A percentile compares a stretch with the other conserved stretches of the same genome.
Conservation (phyloP, 202 grass and related monocot species). For the Cymbopogon flexuosus region DNA sequence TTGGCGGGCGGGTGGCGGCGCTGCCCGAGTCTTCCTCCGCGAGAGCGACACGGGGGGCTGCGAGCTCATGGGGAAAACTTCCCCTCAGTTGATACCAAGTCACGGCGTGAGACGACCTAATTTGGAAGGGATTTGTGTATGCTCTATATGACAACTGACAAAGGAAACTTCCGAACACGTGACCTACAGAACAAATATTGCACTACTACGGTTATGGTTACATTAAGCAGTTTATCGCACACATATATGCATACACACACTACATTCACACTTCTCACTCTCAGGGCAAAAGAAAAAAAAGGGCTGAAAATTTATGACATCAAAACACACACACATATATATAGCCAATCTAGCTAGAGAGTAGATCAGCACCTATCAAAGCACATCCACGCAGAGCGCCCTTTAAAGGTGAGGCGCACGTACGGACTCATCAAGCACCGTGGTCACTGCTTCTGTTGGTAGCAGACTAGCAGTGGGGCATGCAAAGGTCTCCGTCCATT, state of each 20-base stretch:
- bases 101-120: too few relatives aligned
- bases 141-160: background rate
- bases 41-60: too few relatives aligned
- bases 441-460: background rate
- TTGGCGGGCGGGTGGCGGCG: too few relatives aligned
- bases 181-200: background rate
- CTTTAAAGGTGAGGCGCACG: background rate
- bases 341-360: background rate
- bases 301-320: background rate
- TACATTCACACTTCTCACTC: background rate
- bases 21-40: too few relatives aligned
- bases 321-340: background rate
- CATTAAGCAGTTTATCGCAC: background rate
- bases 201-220: background rate
- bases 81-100: too few relatives aligned
- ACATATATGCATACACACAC: background rate
- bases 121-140: too few relatives aligned
- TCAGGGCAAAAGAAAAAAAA: background rate
- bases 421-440: background rate
- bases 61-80: too few relatives aligned
- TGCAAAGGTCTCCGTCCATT: conserved; percentile 52
- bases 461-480: background rate
- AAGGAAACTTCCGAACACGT: background rate
- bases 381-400: too few relatives aligned
- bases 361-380: background rate